Base-by-base conservation (phyloP, 2,329 filamentous ascomycete species). In the Elsinoe perseae region DNA sequence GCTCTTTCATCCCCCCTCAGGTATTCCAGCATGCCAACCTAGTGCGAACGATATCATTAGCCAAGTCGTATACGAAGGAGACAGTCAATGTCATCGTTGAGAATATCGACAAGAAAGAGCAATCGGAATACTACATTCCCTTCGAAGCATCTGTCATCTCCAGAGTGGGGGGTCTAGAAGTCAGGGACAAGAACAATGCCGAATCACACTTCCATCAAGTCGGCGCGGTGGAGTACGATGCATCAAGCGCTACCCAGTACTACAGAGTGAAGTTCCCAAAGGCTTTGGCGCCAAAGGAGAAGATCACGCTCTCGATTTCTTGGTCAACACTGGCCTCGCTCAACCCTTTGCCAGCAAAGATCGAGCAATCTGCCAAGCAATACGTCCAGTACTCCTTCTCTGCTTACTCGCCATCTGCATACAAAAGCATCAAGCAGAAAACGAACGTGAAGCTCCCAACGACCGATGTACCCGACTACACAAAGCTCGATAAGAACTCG, bases 11-110 rank as follows among this genome's bases (percentile, higher is more conserved):
- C 72, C 90, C 92, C 55, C 86, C 91, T 12, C 87, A 89, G 69
- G 87, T 91, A 63, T 98, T 95, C 77, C 89, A 91, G 75, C 96
- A 98, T 73, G 80, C 80, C 72, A 97, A 98, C 70, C 74, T 97
- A 27, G 86, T 97, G 53, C 87, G 93, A 66, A 85, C 87, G 61
- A 85, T 95, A 68, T 95, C 95, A 63, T 74, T 96, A 58, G 92
- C 97, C 73, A 97, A 96, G 78, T 87, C 84, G 63, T 97, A 93
- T 67, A 84, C 85, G 56, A 85, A 90, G 68, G 92, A 97, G 73
- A 86, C 85, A 12, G 83, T 96, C 78, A 96, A 97, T 73, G 85
- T 95, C n/a, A 79, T 95, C 53, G 83, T 98, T 61, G 87, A 96
- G 76, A 98, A 98, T 71, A 78, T 87, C 63, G 88, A 86, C 66